A percentile compares a stretch with the other conserved stretches of the same genome.
phyloP scores from a whole-genome alignment of 1,284 basidiomycete species.

The Ustilago loliicola region DNA sequence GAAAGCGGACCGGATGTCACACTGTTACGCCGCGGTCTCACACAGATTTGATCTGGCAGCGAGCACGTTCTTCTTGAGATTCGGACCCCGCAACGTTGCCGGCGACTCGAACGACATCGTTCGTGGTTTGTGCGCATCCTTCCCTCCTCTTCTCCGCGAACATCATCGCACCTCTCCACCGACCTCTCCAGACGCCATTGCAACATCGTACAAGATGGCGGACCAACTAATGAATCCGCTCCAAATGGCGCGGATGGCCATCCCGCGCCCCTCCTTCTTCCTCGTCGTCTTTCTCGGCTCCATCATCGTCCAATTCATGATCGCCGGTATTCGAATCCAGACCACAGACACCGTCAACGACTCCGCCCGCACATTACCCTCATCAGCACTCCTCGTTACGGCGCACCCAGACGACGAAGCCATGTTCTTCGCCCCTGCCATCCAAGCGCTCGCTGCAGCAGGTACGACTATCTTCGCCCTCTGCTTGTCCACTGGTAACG shows the following conservation, averaged over 20 bases:
- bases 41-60: neutral
- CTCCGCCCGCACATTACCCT: slow-evolving; percentile 23
- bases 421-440: slow-evolving; percentile 89
- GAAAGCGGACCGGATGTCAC: neutral
- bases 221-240: slow-evolving; percentile 17
- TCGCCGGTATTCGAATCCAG: slow-evolving; percentile 32
- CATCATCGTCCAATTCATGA: slow-evolving; percentile 39
- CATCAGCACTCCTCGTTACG: slow-evolving; percentile 77
- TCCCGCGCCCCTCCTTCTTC: slow-evolving; percentile 46
- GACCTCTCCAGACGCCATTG: neutral
- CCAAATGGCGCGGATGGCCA: slow-evolving; percentile 39
- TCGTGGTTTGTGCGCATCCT: neutral
- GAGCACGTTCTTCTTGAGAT: neutral
- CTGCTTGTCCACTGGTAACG: slow-evolving; percentile 77
- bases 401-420: slow-evolving; percentile 93
- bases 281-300: slow-evolving; percentile 34
- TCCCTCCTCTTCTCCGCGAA: neutral
- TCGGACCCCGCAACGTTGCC: neutral
- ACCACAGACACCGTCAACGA: slow-evolving; percentile 11
- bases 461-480: slow-evolving; percentile 71
- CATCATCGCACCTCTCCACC: neutral
- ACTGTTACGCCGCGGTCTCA: neutral
- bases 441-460: slow-evolving; percentile 74
- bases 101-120: neutral
- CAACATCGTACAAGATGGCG: slow-evolving; percentile 15